These are phyloP conservation scores for Starmerella ratchasimensis DNA, from an alignment of 805 yeast species.

Conservation along the genomic window DNA sequence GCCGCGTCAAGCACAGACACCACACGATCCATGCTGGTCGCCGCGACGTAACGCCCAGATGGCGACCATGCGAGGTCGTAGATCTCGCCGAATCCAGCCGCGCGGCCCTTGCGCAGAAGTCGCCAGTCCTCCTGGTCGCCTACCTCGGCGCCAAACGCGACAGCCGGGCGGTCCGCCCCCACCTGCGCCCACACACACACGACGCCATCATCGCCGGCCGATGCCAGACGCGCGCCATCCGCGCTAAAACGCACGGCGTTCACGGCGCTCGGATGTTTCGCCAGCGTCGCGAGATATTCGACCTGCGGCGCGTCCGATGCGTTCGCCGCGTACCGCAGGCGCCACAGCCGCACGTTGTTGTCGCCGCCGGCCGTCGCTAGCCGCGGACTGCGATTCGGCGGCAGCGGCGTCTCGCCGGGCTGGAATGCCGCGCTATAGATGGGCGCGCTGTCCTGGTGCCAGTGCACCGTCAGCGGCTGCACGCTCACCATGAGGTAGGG, in stretches of 20 bases:
- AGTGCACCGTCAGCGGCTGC: slow-evolving; percentile 29
- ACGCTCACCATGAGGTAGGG: slow-evolving; percentile 23
- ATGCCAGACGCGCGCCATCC: slow-evolving; percentile 56
- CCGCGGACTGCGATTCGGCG: slow-evolving; percentile 26
- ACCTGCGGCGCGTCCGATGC: slow-evolving; percentile 29
- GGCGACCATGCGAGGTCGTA: slow-evolving; percentile 94
- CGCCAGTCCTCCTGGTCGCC: slow-evolving; percentile 58
- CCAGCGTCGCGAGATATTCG: slow-evolving; percentile 63
- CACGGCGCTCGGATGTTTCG: slow-evolving; percentile 89
- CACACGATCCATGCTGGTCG: slow-evolving; percentile 85
- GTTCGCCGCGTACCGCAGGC: slow-evolving; percentile 15
- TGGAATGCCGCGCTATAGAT: slow-evolving; percentile 30
- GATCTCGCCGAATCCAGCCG: slow-evolving; percentile 50
- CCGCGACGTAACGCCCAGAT: slow-evolving; percentile 54
- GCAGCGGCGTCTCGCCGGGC: slow-evolving; percentile 17
- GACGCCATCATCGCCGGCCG: slow-evolving; percentile 93
- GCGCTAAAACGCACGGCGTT: slow-evolving; percentile 76
- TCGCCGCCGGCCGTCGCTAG: slow-evolving; percentile 93
- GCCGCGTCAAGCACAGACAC: slow-evolving; percentile 51
- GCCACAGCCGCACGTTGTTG: slow-evolving; percentile 55
- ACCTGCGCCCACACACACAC: slow-evolving; percentile 56
- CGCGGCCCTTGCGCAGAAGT: slow-evolving; percentile 34
- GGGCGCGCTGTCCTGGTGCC: slow-evolving; percentile 33
- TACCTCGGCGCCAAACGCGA: slow-evolving; percentile 39
- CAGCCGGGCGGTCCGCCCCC: slow-evolving; percentile 7